A percentile compares a stretch with the other conserved stretches of the same genome.
phyloP scores from a whole-genome alignment of 2,329 filamentous ascomycete species.

The Dryadomyces quercivorus region DNA sequence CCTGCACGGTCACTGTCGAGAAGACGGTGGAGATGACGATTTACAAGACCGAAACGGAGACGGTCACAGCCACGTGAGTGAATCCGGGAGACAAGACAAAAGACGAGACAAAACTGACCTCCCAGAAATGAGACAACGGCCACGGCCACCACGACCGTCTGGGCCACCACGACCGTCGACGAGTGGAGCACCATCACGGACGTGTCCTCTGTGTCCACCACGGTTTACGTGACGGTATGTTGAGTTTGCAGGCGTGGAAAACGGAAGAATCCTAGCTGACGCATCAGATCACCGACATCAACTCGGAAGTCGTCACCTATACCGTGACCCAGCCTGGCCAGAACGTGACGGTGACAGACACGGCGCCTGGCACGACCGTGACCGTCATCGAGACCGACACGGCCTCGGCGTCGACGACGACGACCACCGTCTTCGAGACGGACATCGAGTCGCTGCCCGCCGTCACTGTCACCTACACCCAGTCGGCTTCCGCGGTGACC shows the following conservation, averaged over 20 bases:
- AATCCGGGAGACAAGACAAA: not conserved
- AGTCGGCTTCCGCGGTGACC: not conserved
- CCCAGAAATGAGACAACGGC: not conserved
- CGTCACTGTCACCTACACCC: not conserved
- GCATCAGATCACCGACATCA: not conserved
- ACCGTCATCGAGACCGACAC: not conserved
- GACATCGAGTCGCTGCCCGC: not conserved
- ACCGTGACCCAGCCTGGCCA: no score
- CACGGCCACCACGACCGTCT: constrained; percentile 1
- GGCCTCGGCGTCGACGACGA: not conserved
- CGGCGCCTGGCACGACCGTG: not conserved
- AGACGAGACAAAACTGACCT: not conserved
- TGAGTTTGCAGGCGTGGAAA: not conserved
- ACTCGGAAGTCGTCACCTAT: not conserved
- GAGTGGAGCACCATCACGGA: not conserved
- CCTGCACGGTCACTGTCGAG: constrained; percentile 1
- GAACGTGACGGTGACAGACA: not conserved
- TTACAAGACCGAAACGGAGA: constrained; percentile 7
- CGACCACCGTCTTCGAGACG: not conserved
- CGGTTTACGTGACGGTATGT: not conserved
- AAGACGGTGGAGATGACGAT: no score
- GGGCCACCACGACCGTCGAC: not conserved
- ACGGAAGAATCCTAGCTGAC: not conserved
- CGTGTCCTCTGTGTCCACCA: not conserved
- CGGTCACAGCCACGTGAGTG: no score